Conservation (phyloP, 345 rosid genomes). For the Acer yangbiense region DNA sequence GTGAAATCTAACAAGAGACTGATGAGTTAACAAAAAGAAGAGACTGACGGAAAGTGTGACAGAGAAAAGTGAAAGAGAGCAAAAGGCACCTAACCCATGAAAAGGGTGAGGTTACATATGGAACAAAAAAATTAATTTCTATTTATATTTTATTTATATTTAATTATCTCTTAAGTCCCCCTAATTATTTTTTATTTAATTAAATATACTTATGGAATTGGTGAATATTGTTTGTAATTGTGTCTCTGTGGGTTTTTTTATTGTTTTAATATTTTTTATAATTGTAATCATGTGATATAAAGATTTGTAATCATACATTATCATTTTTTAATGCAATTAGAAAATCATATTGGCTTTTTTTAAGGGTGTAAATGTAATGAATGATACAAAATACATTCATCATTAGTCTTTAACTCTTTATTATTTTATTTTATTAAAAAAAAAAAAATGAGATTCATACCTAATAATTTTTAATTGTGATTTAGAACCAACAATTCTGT, state of each 20-base stretch:
- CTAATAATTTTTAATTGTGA: too few relatives aligned
- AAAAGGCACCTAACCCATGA: slow-evolving; percentile 19
- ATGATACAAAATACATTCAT: neutral
- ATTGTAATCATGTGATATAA: neutral
- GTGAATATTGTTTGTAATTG: too few relatives aligned
- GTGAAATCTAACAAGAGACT: slow-evolving; percentile 38
- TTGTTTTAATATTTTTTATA: neutral
- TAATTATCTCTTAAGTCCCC: neutral
- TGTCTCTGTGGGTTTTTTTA: too few relatives aligned
- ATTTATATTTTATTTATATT: neutral
- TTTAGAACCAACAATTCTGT: neutral
- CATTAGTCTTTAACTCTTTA: too few relatives aligned
- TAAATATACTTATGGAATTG: too few relatives aligned
- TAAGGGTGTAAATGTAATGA: neutral
- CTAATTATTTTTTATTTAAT: neutral
- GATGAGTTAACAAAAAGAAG: neutral
- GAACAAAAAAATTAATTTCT: neutral
- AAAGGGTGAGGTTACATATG: slow-evolving; percentile 13
- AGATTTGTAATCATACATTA: neutral
- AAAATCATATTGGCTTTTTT: neutral
- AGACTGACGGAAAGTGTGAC: slow-evolving; percentile 9
- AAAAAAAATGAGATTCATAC: too few relatives aligned
- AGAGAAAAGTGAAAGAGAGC: neutral
- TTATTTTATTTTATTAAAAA: too few relatives aligned
- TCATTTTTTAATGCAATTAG: neutral